These are phyloP conservation scores for Didymella keratinophila DNA, from an alignment of 2,329 filamentous ascomycete genomes.

Conservation along the genomic window DNA sequence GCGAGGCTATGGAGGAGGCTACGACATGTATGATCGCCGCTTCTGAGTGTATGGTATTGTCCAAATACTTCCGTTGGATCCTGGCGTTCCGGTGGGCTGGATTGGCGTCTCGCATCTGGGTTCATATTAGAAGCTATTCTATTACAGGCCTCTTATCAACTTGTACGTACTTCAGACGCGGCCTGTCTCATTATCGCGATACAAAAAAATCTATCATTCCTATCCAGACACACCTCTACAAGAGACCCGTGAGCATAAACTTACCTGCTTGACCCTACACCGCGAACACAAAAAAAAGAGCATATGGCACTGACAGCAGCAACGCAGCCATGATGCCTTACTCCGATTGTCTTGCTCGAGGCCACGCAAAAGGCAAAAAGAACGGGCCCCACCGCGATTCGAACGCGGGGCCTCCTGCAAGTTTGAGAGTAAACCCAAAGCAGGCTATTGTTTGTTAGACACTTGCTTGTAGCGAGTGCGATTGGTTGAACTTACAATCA, in stretches of 20 bases:
- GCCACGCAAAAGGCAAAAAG: background rate
- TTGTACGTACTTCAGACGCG: background rate
- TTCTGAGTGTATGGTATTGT: background rate
- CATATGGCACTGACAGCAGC: background rate
- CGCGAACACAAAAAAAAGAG: background rate
- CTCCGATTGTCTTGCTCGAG: background rate
- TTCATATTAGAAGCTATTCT: background rate
- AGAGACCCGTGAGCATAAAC: too few relatives aligned
- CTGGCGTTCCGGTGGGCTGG: background rate
- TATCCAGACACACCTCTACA: too few relatives aligned
- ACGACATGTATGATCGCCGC: slow-evolving; percentile 8
- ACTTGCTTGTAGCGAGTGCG: background rate
- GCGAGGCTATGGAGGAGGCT: slow-evolving; percentile 11
- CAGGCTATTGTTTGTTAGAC: slow-evolving; percentile 9
- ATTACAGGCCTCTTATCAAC: background rate
- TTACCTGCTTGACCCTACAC: background rate
- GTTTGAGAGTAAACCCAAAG: slow-evolving; percentile 16
- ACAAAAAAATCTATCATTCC: background rate
- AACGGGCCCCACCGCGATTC: slow-evolving; percentile 9
- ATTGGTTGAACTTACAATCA: slow-evolving; percentile 12
- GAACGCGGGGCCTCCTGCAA: slow-evolving; percentile 23
- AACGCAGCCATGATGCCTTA: background rate
- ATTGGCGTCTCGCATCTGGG: background rate
- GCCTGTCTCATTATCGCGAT: background rate
- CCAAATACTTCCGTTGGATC: background rate